Base-by-base conservation (phyloP, 352 stramenopile genomes). In the Blastocystis sp. region DNA sequence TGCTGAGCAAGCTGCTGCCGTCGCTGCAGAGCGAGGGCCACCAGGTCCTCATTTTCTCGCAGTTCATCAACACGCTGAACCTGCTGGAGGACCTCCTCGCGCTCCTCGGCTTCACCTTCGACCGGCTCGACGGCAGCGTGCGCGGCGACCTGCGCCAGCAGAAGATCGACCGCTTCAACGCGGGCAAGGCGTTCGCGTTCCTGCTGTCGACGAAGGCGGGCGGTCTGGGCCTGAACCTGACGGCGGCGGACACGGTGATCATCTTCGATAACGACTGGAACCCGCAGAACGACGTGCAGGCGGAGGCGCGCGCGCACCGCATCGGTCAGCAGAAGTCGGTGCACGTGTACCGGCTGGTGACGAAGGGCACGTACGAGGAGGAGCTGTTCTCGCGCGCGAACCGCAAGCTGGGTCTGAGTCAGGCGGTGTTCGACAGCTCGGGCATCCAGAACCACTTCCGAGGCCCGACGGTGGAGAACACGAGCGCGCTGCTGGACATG, bases 261-360 rank as follows among this genome's bases (percentile, higher is more conserved):
- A 94, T 94, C 65, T 94, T 92, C 91, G 97, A 99, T 90, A 97
- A 94, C 88, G 97, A 99, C 91, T 99, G 96, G 97, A 99, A 99
- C 90, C 96, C 96, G 65, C 96, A 99, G 29, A 89, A 89, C 31
- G 63, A 89, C 45, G 67, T 99, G 31, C 97, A 99, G 92, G 96
- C 96, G 31, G 96, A 98, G 71, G 97, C 97, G 9, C 95, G 97
- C 88, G 99, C 97, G 88, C 98, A 99, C 92, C 95, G 98, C 91
- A 99, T 99, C 88, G 98, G 98, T 6, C 97, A 99, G 91, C 99
- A 96, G 0, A 98, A 99, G 90, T 96, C 97, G 50, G 97, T 99
- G 51, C 98, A 96, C 90, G 98, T 99, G 45, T 99, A 99, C 92
- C 96, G 98, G 77, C 93, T 99, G 13, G 96, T 99, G 80, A 99